Evolutionary conservation across 108 stramenopile species (phyloP), one percentile per base, ranked within the genome.

Genomic region (Discostella pseudostelligera): DNA sequence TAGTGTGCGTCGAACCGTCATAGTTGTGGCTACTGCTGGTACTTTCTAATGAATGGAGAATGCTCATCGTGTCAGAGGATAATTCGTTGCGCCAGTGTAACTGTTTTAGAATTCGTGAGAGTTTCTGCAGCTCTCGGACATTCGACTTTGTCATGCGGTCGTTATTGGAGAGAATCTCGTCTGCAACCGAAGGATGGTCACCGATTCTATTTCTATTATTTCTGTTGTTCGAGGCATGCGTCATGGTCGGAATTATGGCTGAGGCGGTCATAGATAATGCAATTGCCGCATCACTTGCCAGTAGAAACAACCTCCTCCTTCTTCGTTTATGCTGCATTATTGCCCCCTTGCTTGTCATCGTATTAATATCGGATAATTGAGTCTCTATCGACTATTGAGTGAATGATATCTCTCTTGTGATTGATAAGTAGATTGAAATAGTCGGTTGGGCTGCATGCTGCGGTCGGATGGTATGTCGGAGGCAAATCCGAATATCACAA

Each of bases 31-130:
- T 19, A 3, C 25, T 4, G 20, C 20, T 19, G 24, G 28, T 8
- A 32, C 7, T 28, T 35, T 47, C 26, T 44, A 47, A 16, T 5
- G 60, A 26, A 24, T 61, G 12, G 60, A 61, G 9, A n/a, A 61
- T 46, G 44, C 46, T 44, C 24, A 25, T 20, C 8, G 60, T 29
- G 45, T 61, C 45, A 1, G 7, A 21, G 12, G 60, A 61, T 44
- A 39, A 16, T 19, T 42, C 60, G 45, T 47, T 61, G 11, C 11
- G 39, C 20, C 0, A 9, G 45, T 47, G 44, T 26, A 61, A 25
- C 44, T 25, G 24, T 45, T 46, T 42, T 6, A 47, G 45, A 24
- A 46, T 9, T 13, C 25, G 43, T 7, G 26, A 29, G 5, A 61
- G 45, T 7, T 25, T 16, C 5, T 29, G 60, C 25, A 61, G 24